Conservation (phyloP, 1,284 basidiomycete genomes). For the Coniferiporia sulphurascens region DNA sequence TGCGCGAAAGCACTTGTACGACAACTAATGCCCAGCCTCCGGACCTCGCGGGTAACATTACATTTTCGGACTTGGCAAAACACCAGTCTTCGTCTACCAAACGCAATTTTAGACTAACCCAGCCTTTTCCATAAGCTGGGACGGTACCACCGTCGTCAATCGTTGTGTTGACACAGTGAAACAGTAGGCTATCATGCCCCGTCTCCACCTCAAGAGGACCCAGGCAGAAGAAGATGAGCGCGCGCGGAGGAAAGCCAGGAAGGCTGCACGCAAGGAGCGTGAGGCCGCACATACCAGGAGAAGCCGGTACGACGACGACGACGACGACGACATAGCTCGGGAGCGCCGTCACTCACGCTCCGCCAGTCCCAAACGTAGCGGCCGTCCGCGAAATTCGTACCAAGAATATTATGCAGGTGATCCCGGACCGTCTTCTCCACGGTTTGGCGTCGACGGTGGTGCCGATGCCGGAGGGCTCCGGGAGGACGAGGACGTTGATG, state of each 20-base stretch:
- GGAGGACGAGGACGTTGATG: conserved; percentile 7
- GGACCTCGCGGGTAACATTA: no score
- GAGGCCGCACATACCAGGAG: neutral
- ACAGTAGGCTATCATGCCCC: conserved; percentile 38
- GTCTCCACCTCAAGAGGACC: conserved; percentile 67
- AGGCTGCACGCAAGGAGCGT: conserved; percentile 30
- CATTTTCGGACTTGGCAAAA: no score
- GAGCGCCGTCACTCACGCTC: neutral
- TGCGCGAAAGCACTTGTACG: no score
- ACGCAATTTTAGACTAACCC: no score
- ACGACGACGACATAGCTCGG: neutral
- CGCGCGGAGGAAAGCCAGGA: conserved; percentile 44
- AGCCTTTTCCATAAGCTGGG: no score
- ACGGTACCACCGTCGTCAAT: no score
- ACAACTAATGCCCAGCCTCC: no score
- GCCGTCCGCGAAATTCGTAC: neutral
- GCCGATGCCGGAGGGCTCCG: neutral
- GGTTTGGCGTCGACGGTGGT: neutral
- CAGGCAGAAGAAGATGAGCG: conserved; percentile 60
- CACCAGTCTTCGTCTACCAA: no score
- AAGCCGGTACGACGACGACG: conserved; percentile 2
- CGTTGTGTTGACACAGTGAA: no score
- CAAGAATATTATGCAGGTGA: neutral
- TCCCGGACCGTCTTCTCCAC: conserved; percentile 7
- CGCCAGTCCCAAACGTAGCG: neutral